Base-by-base conservation (phyloP, 305 asterid genomes). In the Andrographis paniculata region DNA sequence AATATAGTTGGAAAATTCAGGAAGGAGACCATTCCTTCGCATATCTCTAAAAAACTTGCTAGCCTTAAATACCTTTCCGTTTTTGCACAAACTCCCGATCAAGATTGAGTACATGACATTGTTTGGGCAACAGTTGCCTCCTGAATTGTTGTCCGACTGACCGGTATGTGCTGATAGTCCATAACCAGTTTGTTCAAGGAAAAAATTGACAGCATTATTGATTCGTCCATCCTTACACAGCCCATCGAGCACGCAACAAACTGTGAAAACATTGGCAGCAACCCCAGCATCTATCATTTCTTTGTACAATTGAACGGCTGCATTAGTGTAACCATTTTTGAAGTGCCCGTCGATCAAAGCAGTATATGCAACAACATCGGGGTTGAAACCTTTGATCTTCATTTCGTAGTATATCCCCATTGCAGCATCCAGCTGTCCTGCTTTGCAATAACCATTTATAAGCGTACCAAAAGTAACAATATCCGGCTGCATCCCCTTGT, bases 291-390 rank as follows among this genome's bases (percentile, higher is more conserved):
- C 71, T 3, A 42, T 53, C 95, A 84, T 87, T 48, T 76, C 92
- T 66, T 64, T 69, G 73, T 70, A 53, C 59, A 87, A 50, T 21
- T 63, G 68, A 47, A 72, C 69, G 71, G 92, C 95, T 56, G 81
- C 71, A 67, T 68, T 72, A 1, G 71, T 39, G 21, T 73, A 78
- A 33, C 87, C 83, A 36, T 50, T 68, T 56, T 80, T 80, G 78
- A 87, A 87, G 50, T 80, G 82, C 42, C 92, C 92, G 21, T 80
- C 79, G 28, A 87, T 76, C 58, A 87, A 50, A 38, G 77, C 49
- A n/a, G 95, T 84, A 45, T 63, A 76, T 20, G 76, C 76, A 42
- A 80, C 72, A 53, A 84, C 86, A 56, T 84, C 95, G 39, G 86
- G 80, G 39, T 67, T 60, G 60, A 57, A 65, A n/a, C 79, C 92